phyloP scores from a whole-genome alignment of 2,329 filamentous ascomycete species.

The Pseudocercospora fuligena region DNA sequence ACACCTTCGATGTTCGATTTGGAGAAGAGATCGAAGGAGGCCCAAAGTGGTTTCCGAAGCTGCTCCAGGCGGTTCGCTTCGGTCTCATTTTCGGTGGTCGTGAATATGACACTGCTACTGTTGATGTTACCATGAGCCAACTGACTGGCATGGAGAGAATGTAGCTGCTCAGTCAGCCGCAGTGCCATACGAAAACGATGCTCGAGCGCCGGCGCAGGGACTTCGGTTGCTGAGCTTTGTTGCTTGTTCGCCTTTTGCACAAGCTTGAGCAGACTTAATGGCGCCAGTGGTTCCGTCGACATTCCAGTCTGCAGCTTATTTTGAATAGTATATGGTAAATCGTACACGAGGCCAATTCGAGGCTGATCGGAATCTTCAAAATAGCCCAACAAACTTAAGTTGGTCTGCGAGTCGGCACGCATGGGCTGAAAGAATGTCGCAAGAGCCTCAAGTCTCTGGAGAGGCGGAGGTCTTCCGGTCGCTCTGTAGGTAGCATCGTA shows the following conservation, averaged over 20 bases:
- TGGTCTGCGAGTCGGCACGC: slow-evolving; percentile 41
- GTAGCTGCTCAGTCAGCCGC: slow-evolving; percentile 73
- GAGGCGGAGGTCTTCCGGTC: slow-evolving; percentile 53
- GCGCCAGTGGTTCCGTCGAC: slow-evolving; percentile 35
- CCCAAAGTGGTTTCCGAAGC: slow-evolving; percentile 70
- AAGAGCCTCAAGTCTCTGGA: slow-evolving; percentile 51
- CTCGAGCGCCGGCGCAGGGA: slow-evolving; percentile 67
- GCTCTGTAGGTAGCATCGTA: slow-evolving; percentile 54
- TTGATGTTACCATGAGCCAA: slow-evolving; percentile 73
- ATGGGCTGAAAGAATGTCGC: slow-evolving; percentile 38
- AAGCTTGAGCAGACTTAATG: slow-evolving; percentile 53
- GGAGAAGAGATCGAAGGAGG: slow-evolving; percentile 76
- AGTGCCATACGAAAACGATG: slow-evolving; percentile 76
- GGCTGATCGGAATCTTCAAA: slow-evolving; percentile 74
- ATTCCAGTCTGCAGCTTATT: slow-evolving; percentile 50
- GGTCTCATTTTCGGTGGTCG: slow-evolving; percentile 51
- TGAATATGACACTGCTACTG: slow-evolving; percentile 71
- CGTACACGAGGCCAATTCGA: slow-evolving; percentile 75
- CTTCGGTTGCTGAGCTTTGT: slow-evolving; percentile 47
- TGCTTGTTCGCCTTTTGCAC: slow-evolving; percentile 53
- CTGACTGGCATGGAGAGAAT: slow-evolving; percentile 71
- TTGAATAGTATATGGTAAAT: slow-evolving; percentile 63
- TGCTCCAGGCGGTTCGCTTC: slow-evolving; percentile 56
- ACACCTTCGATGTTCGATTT: slow-evolving; percentile 56
- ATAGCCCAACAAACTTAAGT: slow-evolving; percentile 67